phyloP scores from a whole-genome alignment of 306 rosid genomes.

The Ochetophila trinervis region DNA sequence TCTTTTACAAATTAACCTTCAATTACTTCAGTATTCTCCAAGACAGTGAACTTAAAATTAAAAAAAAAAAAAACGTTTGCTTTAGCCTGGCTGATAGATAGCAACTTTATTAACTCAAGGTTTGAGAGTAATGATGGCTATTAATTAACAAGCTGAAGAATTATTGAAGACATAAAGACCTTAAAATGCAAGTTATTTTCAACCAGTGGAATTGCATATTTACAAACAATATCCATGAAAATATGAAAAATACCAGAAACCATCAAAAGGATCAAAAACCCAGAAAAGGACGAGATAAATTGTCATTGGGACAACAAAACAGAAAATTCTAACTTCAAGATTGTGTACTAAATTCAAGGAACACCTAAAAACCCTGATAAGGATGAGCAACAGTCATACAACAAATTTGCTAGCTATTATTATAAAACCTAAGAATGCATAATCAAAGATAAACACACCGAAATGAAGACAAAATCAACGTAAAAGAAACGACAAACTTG shows the following conservation, averaged over 20 bases:
- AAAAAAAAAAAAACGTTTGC: no score
- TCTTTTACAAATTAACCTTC: no score
- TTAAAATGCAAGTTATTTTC: not conserved
- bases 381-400: not conserved
- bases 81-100: no score
- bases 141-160: no score
- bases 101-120: no score
- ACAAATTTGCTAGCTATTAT: not conserved
- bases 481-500: not conserved
- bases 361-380: not conserved
- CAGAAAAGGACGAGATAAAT: not conserved
- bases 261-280: not conserved
- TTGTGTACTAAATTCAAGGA: not conserved
- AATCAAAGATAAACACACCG: not conserved
- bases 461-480: not conserved
- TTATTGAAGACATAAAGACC: not conserved
- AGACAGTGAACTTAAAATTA: no score
- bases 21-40: no score
- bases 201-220: not conserved
- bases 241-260: not conserved
- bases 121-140: no score
- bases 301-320: not conserved
- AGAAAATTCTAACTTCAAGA: not conserved
- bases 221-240: not conserved
- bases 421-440: not conserved